Evolutionary conservation across 2,329 filamentous ascomycete genomes (phyloP).

Genomic region (Cryphonectria nitschkei): DNA sequence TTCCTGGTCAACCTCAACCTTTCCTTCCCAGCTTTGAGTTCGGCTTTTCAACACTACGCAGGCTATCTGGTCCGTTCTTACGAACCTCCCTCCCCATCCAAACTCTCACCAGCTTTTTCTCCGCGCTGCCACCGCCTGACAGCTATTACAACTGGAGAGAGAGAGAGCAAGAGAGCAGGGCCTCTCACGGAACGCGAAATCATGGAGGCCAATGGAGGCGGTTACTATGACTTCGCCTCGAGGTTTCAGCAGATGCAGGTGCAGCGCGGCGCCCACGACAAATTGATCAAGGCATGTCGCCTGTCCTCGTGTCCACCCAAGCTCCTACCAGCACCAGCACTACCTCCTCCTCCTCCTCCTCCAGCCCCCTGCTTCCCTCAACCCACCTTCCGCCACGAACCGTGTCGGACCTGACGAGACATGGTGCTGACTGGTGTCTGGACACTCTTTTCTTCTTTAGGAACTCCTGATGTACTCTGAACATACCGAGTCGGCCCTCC

Average conservation of each 20-base stretch:
- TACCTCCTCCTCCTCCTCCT: background rate
- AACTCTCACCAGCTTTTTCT: background rate
- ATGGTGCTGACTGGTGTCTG: slow-evolving; percentile 10
- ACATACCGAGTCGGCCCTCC: slow-evolving; percentile 46
- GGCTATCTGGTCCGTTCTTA: too few species aligned
- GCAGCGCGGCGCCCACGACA: slow-evolving; percentile 46
- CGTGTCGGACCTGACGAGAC: too few species aligned
- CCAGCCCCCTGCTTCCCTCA: background rate
- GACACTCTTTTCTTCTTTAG: slow-evolving; percentile 36
- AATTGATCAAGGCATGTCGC: slow-evolving; percentile 51
- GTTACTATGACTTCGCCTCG: slow-evolving; percentile 46
- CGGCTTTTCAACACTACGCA: background rate
- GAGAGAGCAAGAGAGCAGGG: background rate
- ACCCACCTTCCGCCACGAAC: background rate
- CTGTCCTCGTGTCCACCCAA: slow-evolving; percentile 11
- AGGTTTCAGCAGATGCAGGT: slow-evolving; percentile 50
- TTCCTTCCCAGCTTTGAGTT: background rate
- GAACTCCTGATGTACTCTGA: slow-evolving; percentile 53
- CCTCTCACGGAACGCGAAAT: background rate
- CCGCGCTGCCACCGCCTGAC: background rate
- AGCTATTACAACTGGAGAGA: background rate
- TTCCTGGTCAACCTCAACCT: slow-evolving; percentile 7
- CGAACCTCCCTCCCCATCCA: background rate
- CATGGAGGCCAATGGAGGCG: slow-evolving; percentile 31
- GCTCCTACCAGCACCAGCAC: background rate